Evolutionary conservation across 2,329 filamentous ascomycete species (phyloP).

Genomic region (Corinectria fuckeliana): DNA sequence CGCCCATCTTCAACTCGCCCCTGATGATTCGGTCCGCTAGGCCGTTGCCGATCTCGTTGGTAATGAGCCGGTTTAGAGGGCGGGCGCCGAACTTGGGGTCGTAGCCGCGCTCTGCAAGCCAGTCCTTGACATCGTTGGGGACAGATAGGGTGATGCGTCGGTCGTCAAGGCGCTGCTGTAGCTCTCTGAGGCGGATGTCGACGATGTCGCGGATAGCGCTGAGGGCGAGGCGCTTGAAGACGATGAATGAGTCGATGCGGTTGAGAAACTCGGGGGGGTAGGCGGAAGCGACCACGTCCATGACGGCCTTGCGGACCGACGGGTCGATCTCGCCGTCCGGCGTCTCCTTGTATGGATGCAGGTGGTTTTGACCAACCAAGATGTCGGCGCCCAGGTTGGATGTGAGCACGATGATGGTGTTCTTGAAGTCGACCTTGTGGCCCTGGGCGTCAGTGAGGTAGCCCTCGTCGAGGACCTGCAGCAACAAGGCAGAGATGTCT

Average conservation of each 20-base stretch:
- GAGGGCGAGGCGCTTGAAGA: conserved; percentile 86
- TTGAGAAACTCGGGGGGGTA: conserved; percentile 96
- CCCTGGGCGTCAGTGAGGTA: conserved; percentile 95
- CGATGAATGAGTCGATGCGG: conserved; percentile 93
- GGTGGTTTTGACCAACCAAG: conserved; percentile 75
- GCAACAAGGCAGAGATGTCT: conserved; percentile 88
- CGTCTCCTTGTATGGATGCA: conserved; percentile 68
- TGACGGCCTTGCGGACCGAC: conserved; percentile 78
- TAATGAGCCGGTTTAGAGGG: conserved; percentile 88
- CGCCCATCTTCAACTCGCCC: conserved; percentile 78
- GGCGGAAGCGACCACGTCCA: conserved; percentile 79
- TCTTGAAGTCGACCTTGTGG: conserved; percentile 95
- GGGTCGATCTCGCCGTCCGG: conserved; percentile 73
- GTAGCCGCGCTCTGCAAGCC: conserved; percentile 89
- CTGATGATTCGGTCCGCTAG: conserved; percentile 92
- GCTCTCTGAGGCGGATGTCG: conserved; percentile 85
- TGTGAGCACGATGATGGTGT: conserved; percentile 95
- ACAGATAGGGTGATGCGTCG: conserved; percentile 81
- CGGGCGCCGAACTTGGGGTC: conserved; percentile 90
- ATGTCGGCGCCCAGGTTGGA: conserved; percentile 95
- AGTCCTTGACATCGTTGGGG: conserved; percentile 74
- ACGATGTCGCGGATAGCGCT: conserved; percentile 88
- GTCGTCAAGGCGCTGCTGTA: conserved; percentile 84
- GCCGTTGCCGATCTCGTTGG: conserved; percentile 86
- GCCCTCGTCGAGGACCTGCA: conserved; percentile 95